Evolutionary conservation across 2,329 filamentous ascomycete species (phyloP), one percentile per base, ranked within the genome.

Genomic region (Plectosphaerella plurivora): DNA sequence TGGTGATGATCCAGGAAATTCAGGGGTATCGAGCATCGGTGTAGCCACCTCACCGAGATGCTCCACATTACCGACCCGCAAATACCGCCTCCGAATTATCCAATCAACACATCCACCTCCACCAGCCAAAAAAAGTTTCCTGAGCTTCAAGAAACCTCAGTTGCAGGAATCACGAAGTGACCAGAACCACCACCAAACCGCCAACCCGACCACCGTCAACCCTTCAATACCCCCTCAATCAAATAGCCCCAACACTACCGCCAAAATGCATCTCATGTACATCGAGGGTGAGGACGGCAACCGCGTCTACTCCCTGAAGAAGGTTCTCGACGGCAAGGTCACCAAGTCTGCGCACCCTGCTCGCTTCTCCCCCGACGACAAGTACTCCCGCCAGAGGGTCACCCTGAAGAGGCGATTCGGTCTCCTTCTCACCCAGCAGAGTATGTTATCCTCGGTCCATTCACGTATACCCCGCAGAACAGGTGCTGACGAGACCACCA

Each of bases 341-440:
- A 96, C 93, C 71, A 96, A 96, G 81, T 94, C 89, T 51, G 94
- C 94, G 52, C 93, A 97, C 76, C 93, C 94, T 46, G 94, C 94
- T 44, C 83, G 94, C 62, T 99, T 97, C 80, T 96, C 91, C 46
- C 94, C 94, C 58, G 94, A 99, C 75, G 94, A 99, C 81, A 96
- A 97, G 81, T 97, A 95, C 82, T 96, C 91, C 66, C 89, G 91
- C 68, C 93, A 97, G 76, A 86, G 94, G 63, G 91, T 97, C 48
- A 95, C 91, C 18, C 81, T 97, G 65, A 96, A 97, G 86, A 91
- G 89, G 78, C 83, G 94, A 66, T 97, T 96, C 68, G 87, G 87
- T 47, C 80, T 97, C 58, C 83, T 97, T 57, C 76, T 96, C 69
- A 94, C 89, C 51, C 90, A 96, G 79, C 87, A 77, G 69, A 76